Evolutionary conservation across 2,329 filamentous ascomycete species (phyloP), one percentile per base, ranked within the genome.

Genomic region (Neoarthrinium moseri): DNA sequence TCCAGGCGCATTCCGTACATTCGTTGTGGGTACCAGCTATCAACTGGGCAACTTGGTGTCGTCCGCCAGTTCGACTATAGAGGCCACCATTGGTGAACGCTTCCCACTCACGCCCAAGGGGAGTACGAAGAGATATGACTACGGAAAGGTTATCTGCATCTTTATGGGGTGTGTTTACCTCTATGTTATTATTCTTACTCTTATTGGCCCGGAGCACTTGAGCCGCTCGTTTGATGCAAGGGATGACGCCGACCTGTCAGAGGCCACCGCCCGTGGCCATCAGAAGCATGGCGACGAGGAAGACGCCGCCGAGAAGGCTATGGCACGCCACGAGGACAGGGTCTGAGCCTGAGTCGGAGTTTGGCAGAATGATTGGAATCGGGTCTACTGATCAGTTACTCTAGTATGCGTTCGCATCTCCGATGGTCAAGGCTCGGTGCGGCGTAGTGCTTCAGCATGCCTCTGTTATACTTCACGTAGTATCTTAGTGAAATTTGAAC

Each of bases 91-190:
- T 29, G 87, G 87, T 27, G 85, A 91, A 65, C 70, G 73, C 1
- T 94, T 89, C 63, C 88, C 88, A 0, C 74, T 95, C 3, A 73
- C 83, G 0, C 70, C 79, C 0, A 77, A 75, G 1, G 63, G 74
- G 15, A 61, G 66, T 1, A 74, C 70, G 0, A 63, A 68, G 24
- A 64, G 86, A 3, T 89, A 86, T 63, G 71, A 89, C 48, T 95
- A 95, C 55, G 89, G 89, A 30, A 84, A 84, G 56, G 89, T 95
- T 8, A 92, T 95, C 52, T 89, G 85, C 60, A 94, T 95, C 59
- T 95, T 96, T 68, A 91, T 96, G 87, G 91, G 77, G 1, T 90
- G 86, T 55, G 89, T 95, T 1, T 95, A 79, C 55, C 75, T 60
- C 21, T 84, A 81, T 49, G 71, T 80, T n/a, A 73, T 84, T 29